These are phyloP conservation scores for Penicillium sp. DNA, from an alignment of 2,329 filamentous ascomycete species.

Conservation along the genomic window DNA sequence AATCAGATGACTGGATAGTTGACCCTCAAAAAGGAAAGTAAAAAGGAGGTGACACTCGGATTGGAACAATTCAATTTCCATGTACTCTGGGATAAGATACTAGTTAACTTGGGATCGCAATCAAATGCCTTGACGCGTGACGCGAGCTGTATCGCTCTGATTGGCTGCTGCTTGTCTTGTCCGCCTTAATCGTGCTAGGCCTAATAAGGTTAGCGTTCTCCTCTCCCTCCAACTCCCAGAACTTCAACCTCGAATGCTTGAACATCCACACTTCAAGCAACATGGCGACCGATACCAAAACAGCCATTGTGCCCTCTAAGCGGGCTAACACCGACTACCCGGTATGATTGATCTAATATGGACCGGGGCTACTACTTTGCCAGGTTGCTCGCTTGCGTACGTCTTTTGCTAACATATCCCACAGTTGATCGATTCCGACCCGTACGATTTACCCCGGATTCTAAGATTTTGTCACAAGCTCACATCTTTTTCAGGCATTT, in stretches of 20 bases:
- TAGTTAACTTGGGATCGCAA: not conserved
- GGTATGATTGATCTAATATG: constrained; percentile 48
- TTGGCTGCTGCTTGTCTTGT: constrained; percentile 11
- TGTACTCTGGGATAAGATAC: not conserved
- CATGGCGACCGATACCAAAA: constrained; percentile 34
- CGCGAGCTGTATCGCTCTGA: constrained; percentile 13
- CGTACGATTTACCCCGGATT: constrained; percentile 53
- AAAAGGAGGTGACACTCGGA: not conserved
- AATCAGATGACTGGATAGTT: not conserved
- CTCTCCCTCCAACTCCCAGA: constrained; percentile 24
- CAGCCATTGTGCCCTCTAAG: constrained; percentile 62
- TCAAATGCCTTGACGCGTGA: constrained; percentile 11
- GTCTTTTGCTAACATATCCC: constrained; percentile 19
- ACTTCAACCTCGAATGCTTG: constrained; percentile 21
- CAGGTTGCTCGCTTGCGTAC: not conserved
- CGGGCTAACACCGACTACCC: constrained; percentile 74
- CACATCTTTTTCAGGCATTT: constrained; percentile 60
- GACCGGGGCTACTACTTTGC: not conserved
- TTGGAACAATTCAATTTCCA: not conserved
- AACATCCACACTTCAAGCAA: constrained; percentile 14
- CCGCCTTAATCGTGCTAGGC: constrained; percentile 12
- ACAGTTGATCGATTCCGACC: constrained; percentile 97
- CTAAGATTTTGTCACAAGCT: constrained; percentile 15
- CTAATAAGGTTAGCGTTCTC: constrained; percentile 17
- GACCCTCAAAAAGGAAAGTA: not conserved